Evolutionary conservation across 768 basidiomycete species (phyloP).

Genomic region (Macrolepiota dolichaula): DNA sequence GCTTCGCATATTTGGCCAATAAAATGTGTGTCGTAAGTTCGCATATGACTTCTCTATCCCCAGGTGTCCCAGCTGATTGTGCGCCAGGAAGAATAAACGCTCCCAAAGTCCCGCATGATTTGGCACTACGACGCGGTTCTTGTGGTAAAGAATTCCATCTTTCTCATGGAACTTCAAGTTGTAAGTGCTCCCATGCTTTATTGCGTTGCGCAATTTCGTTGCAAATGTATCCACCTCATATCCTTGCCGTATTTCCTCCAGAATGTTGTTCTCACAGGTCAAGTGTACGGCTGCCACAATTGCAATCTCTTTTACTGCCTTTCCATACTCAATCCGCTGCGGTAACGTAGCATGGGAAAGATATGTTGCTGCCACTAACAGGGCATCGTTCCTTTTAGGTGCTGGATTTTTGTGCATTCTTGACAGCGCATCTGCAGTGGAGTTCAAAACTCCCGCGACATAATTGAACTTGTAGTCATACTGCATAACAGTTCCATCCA

Average conservation of each 20-base stretch:
- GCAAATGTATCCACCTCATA: background rate
- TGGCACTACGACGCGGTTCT: background rate
- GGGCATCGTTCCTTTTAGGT: background rate
- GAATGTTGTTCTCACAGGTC: background rate
- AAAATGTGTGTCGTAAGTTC: background rate
- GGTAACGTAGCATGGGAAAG: no score
- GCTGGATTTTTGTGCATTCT: background rate
- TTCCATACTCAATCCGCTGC: no score
- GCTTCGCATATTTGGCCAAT: background rate
- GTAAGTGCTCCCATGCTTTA: background rate
- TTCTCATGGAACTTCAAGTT: background rate
- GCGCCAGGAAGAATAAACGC: conserved; percentile 28
- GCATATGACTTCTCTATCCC: background rate
- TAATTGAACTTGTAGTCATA: conserved; percentile 33
- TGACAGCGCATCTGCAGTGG: conserved; percentile 34
- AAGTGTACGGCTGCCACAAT: background rate
- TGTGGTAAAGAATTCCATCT: background rate
- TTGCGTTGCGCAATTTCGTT: background rate
- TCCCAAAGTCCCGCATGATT: background rate
- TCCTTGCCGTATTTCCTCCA: background rate
- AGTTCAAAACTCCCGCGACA: conserved; percentile 30
- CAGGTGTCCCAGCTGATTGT: background rate
- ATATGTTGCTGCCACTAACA: background rate
- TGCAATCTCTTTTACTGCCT: no score
- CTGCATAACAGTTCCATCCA: conserved; percentile 12